A percentile compares a stretch with the other conserved stretches of the same genome.
Conservation (phyloP, 805 yeast genomes). For the Candida pseudofarinosa region DNA sequence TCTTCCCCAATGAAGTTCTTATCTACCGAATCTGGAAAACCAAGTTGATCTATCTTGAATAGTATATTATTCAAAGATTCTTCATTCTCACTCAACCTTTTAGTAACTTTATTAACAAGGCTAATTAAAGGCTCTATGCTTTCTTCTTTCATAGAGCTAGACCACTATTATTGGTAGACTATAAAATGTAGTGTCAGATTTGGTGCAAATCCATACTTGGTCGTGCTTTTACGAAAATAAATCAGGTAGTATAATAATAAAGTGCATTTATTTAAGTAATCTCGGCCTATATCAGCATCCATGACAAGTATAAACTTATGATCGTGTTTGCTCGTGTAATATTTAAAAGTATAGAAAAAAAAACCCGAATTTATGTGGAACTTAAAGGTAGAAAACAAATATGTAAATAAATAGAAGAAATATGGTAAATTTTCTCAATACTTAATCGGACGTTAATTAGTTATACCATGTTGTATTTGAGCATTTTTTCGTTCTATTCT, state of each 20-base stretch:
- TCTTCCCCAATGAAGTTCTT: neutral
- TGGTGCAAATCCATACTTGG: neutral
- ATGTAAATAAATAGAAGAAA: no score
- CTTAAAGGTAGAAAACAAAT: no score
- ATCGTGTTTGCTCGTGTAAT: no score
- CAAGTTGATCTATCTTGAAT: slow-evolving; percentile 17
- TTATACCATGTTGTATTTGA: slow-evolving; percentile 8
- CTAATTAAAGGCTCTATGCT: slow-evolving; percentile 27
- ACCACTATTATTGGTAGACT: no score
- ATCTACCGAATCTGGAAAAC: neutral
- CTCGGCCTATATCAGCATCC: neutral
- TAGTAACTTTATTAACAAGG: slow-evolving; percentile 17
- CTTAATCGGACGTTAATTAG: neutral
- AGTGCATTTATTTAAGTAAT: neutral
- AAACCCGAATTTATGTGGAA: no score
- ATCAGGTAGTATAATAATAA: slow-evolving; percentile 1
- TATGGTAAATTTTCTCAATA: no score
- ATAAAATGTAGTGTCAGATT: neutral
- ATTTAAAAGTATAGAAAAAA: no score
- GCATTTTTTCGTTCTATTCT: slow-evolving; percentile 78
- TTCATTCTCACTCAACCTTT: slow-evolving; percentile 22
- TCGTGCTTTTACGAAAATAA: neutral
- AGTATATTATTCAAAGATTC: slow-evolving; percentile 18
- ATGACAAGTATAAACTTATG: slow-evolving; percentile 7
- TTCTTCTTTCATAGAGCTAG: slow-evolving; percentile 12